Evolutionary conservation across 2,329 filamentous ascomycete genomes (phyloP).

Genomic region (Acrocalymma vagum): DNA sequence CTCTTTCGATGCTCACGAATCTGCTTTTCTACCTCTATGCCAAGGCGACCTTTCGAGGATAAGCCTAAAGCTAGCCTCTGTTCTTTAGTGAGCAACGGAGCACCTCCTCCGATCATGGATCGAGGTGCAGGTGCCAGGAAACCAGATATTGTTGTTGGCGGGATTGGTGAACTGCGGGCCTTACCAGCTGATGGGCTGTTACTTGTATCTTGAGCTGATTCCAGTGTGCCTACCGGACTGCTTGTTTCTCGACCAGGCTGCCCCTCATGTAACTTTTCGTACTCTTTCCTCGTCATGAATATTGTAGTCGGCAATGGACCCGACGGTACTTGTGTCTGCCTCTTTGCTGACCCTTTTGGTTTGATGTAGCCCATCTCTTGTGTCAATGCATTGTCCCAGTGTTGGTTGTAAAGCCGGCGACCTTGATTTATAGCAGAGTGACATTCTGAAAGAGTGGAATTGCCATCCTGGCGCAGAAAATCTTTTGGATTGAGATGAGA

Average conservation of each 20-base stretch:
- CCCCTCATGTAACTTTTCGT: no score
- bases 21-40: slow-evolving; percentile 29
- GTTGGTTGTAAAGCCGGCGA: slow-evolving; percentile 22
- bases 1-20: slow-evolving; percentile 34
- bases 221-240: no score
- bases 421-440: slow-evolving; percentile 26
- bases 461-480: slow-evolving; percentile 29
- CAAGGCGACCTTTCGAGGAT: slow-evolving; percentile 33
- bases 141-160: no score
- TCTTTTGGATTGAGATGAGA: slow-evolving; percentile 21
- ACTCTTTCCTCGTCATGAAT: no score
- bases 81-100: slow-evolving; percentile 30
- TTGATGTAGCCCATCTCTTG: slow-evolving; percentile 33
- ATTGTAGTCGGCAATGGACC: slow-evolving; percentile 3
- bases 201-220: no score
- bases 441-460: slow-evolving; percentile 35
- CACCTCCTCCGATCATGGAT: no score
- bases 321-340: slow-evolving; percentile 5
- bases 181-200: no score
- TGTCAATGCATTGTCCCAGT: slow-evolving; percentile 36
- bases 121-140: no score
- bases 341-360: no score
- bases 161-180: no score
- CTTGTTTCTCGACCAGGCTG: no score
- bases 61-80: slow-evolving; percentile 34